Conservation (phyloP, 2,329 filamentous ascomycete genomes). For the Purpureocillium takamizusanense region DNA sequence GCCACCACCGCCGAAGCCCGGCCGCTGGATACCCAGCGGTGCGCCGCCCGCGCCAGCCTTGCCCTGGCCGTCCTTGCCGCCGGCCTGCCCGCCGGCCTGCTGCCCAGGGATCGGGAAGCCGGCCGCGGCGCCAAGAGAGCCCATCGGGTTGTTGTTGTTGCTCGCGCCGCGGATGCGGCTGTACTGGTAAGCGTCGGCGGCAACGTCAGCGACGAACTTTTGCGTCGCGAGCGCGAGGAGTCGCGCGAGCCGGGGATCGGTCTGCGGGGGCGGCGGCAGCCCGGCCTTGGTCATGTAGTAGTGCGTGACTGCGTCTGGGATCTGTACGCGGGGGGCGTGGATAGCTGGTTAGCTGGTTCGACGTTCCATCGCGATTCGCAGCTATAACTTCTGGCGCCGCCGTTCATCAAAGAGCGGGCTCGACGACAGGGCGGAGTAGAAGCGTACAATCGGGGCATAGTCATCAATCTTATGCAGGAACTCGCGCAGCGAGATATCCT, state of each 20-base stretch:
- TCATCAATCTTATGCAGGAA: constrained; percentile 97
- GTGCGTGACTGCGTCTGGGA: constrained; percentile 93
- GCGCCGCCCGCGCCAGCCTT: constrained; percentile 29
- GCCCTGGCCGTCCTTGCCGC: constrained; percentile 47
- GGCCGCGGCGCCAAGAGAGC: constrained; percentile 67
- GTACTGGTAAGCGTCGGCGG: constrained; percentile 96
- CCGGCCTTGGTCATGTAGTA: constrained; percentile 97
- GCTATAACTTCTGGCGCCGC: too few species aligned
- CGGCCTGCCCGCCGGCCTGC: constrained; percentile 45
- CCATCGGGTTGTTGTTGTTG: constrained; percentile 85
- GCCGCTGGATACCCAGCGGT: constrained; percentile 64
- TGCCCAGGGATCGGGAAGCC: constrained; percentile 60
- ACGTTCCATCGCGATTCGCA: not conserved
- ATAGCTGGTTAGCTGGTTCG: too few species aligned
- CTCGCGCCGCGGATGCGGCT: constrained; percentile 88
- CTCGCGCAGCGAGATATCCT: constrained; percentile 86
- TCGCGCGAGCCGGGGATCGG: constrained; percentile 80
- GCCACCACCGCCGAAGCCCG: constrained; percentile 79
- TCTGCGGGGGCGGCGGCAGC: constrained; percentile 84
- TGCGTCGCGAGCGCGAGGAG: constrained; percentile 96
- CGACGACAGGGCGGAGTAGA: not conserved
- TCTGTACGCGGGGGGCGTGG: constrained; percentile 42
- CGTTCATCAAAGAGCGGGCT: too few species aligned
- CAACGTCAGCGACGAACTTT: constrained; percentile 97
- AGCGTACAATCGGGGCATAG: constrained; percentile 86